Evolutionary conservation across 371 early-diverging fungal species (phyloP), one percentile per base, ranked within the genome.

Genomic region (Choanephora cucurbitarum): DNA sequence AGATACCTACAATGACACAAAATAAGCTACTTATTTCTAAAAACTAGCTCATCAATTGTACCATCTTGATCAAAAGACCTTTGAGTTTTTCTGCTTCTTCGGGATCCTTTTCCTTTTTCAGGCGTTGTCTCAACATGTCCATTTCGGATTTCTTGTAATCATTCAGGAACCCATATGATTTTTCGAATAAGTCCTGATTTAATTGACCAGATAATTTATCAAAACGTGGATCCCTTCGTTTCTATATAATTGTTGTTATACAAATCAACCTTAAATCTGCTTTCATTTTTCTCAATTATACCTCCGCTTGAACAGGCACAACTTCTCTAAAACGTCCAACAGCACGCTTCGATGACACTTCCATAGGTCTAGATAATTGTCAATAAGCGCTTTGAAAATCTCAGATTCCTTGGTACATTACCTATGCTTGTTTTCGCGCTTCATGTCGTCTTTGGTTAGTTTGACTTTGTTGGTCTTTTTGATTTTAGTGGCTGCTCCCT

Each of bases 141-240:
- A 90, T 75, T 63, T 96, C 96, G 13, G 76, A 69, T 51, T 82
- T 70, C 55, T 85, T 83, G 62, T 90, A 89, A 23, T 91, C 86
- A 28, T 87, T 75, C 33, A 96, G 52, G 66, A 95, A 96, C 1
- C 70, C 78, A 67, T 94, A 96, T 7, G 93, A 90, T 53, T 88
- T 86, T 60, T 91, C 84, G 64, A 91, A 96, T 32, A 95, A 66
- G 41, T 90, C 95, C 44, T 86, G 83, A 70, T 95, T 93, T 46
- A 91, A 77, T 37, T 86, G 77, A n/a, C 96, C 96, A 0, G 88
- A 84, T 33, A 90, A 60, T 39, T 80, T 82, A 69, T 94, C 94
- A 69, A 96, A 96, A 43, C 96, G 80, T 42, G 96, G 96, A 71
- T 96, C 96, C 21, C 92, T 84, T 19, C 80, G 73, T 82, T 85